A percentile compares a stretch with the other conserved stretches of the same genome.
Conservation (phyloP, 164 flowering plant genomes). For the Kingdonia uniflora region DNA sequence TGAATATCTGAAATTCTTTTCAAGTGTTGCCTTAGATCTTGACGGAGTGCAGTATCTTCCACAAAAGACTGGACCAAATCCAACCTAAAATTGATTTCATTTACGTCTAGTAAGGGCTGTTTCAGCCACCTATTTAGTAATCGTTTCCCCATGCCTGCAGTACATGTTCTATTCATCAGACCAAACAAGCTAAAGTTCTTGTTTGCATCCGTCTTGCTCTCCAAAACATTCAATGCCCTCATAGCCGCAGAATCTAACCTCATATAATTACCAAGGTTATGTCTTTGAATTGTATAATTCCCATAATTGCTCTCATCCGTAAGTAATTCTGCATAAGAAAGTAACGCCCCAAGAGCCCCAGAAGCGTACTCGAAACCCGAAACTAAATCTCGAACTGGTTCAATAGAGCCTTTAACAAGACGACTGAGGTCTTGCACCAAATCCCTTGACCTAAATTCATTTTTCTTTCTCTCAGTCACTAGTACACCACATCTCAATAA, state of each 20-base stretch:
- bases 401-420: slow-evolving; percentile 81
- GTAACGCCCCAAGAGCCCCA: slow-evolving; percentile 64
- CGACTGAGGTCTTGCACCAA: slow-evolving; percentile 79
- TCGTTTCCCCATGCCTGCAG: slow-evolving; percentile 97
- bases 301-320: slow-evolving; percentile 86
- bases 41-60: slow-evolving; percentile 85
- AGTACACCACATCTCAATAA: slow-evolving; percentile 73
- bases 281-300: slow-evolving; percentile 42
- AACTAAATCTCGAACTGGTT: slow-evolving; percentile 72
- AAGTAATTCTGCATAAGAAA: slow-evolving; percentile 81
- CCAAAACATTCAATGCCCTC: slow-evolving; percentile 87
- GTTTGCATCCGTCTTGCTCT: slow-evolving; percentile 93
- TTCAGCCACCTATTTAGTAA: slow-evolving; percentile 92
- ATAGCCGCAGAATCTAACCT: slow-evolving; percentile 96
- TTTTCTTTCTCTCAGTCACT: slow-evolving; percentile 82
- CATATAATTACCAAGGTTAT: slow-evolving; percentile 74
- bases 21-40: slow-evolving; percentile 83
- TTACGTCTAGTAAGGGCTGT: slow-evolving; percentile 79
- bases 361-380: slow-evolving; percentile 68
- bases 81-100: slow-evolving; percentile 67
- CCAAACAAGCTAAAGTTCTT: slow-evolving; percentile 93
- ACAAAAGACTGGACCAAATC: slow-evolving; percentile 93
- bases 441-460: slow-evolving; percentile 76
- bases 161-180: slow-evolving; percentile 94
- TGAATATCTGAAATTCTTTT: slow-evolving; percentile 89